Conservation (phyloP, 441 rosid genomes). For the Euphorbia schlechtendalii region DNA sequence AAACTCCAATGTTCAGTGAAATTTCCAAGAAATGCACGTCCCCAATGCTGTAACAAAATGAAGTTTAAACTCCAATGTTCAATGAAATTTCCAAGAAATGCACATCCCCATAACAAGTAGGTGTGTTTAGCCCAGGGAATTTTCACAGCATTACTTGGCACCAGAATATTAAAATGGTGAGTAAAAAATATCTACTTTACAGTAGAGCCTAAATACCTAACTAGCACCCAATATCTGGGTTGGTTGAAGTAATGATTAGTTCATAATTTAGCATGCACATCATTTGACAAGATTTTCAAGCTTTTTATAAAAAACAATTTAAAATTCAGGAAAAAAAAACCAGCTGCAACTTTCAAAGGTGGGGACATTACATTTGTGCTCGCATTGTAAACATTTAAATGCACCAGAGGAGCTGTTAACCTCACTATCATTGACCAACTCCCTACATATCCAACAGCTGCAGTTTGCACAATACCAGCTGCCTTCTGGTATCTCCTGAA, state of each 20-base stretch:
- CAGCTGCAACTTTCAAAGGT: conserved; percentile 18
- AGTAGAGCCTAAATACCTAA: not conserved
- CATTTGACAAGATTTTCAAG: conserved; percentile 1
- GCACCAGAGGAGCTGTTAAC: conserved; percentile 35
- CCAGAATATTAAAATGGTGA: not conserved
- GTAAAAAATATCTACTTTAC: conserved; percentile 5
- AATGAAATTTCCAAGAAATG: too few relatives aligned
- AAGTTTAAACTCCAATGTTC: not conserved
- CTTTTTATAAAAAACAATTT: conserved; percentile 8
- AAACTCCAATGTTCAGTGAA: too few relatives aligned
- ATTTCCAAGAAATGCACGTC: too few relatives aligned
- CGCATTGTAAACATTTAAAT: conserved; percentile 80
- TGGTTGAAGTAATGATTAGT: not conserved
- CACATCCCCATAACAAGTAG: too few relatives aligned
- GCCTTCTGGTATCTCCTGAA: conserved; percentile 88
- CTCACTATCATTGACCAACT: conserved; percentile 55
- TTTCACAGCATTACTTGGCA: conserved; percentile 2
- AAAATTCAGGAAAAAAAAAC: not conserved
- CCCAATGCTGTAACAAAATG: not conserved
- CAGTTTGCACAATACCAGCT: conserved; percentile 92
- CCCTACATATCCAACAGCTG: conserved; percentile 74
- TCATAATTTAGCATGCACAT: conserved; percentile 11
- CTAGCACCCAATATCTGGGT: not conserved
- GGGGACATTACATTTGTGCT: conserved; percentile 67
- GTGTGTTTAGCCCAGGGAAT: too few relatives aligned